Evolutionary conservation across 768 basidiomycete species (phyloP).

Genomic region (Lyophyllum semitale): DNA sequence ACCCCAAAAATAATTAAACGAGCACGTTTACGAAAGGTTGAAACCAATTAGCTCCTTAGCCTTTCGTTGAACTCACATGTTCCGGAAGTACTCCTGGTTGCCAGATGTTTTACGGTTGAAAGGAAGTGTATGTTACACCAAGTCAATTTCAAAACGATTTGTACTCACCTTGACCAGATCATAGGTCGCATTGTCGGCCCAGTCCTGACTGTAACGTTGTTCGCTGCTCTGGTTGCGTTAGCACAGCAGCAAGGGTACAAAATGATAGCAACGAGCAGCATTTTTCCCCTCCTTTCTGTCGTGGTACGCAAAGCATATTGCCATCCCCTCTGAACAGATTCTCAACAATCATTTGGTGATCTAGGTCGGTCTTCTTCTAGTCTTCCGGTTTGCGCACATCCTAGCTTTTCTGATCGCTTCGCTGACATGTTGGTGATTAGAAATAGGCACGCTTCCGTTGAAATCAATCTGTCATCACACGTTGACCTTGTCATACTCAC

Average conservation of each 20-base stretch:
- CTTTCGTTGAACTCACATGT: neutral
- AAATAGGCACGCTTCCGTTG: conserved; percentile 53
- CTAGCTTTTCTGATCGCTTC: neutral
- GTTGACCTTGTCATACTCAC: conserved; percentile 2
- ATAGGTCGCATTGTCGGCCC: conserved; percentile 75
- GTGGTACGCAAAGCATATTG: conserved; percentile 57
- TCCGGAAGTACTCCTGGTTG: conserved; percentile 78
- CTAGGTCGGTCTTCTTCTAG: conserved; percentile 86
- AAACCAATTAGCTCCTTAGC: neutral
- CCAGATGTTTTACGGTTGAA: conserved; percentile 85
- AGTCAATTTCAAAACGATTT: neutral
- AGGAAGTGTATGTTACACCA: conserved; percentile 65
- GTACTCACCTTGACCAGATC: conserved; percentile 47
- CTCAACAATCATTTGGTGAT: neutral
- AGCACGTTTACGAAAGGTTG: conserved; percentile 51
- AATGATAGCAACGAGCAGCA: conserved; percentile 75
- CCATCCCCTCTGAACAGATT: neutral
- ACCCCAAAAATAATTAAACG: conserved; percentile 52
- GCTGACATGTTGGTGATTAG: conserved; percentile 33
- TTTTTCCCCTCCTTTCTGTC: conserved; percentile 86
- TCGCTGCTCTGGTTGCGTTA: conserved; percentile 64
- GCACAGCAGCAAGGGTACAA: conserved; percentile 56
- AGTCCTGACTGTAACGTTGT: conserved; percentile 81
- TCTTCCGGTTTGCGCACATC: conserved; percentile 64
- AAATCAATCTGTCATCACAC: neutral